A percentile compares a stretch with the other conserved stretches of the same genome.
Conservation (phyloP, 2,329 filamentous ascomycete species). For the Ophiostoma sp. region DNA sequence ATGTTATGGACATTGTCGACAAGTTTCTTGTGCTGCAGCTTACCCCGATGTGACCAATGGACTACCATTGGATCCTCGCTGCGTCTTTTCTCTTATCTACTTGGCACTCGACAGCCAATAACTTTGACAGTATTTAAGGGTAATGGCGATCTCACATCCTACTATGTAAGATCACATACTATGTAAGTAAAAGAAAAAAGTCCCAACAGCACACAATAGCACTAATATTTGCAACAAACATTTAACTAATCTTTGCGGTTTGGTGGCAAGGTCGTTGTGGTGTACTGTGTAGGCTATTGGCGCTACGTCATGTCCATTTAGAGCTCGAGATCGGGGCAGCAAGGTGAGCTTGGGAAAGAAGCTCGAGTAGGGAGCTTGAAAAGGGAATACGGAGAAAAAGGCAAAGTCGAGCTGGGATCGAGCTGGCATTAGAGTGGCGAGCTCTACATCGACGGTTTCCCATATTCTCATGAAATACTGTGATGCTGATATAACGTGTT, state of each 20-base stretch:
- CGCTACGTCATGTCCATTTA: not conserved
- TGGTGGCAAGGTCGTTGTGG: too few relatives aligned
- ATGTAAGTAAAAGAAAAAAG: not conserved
- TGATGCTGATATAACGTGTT: not conserved
- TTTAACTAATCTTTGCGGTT: not conserved
- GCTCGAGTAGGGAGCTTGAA: not conserved
- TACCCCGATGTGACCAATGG: not conserved
- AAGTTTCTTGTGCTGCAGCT: not conserved
- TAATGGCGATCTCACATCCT: not conserved
- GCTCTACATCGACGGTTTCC: not conserved
- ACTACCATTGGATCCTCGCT: not conserved
- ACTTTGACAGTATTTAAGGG: not conserved
- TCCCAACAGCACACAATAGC: not conserved
- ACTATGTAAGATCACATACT: not conserved
- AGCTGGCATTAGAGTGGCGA: not conserved
- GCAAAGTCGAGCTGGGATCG: not conserved
- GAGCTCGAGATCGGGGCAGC: too few relatives aligned
- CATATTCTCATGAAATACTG: not conserved
- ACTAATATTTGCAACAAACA: not conserved
- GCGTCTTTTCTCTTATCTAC: slow-evolving; percentile 18
- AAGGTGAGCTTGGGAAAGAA: not conserved
- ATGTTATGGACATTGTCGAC: not conserved
- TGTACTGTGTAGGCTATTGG: too few relatives aligned
- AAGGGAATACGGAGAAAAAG: too few relatives aligned
- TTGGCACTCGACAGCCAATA: slow-evolving; percentile 18